Base-by-base conservation (phyloP, 179 eudicot species). In the Spinacia oleracea region DNA sequence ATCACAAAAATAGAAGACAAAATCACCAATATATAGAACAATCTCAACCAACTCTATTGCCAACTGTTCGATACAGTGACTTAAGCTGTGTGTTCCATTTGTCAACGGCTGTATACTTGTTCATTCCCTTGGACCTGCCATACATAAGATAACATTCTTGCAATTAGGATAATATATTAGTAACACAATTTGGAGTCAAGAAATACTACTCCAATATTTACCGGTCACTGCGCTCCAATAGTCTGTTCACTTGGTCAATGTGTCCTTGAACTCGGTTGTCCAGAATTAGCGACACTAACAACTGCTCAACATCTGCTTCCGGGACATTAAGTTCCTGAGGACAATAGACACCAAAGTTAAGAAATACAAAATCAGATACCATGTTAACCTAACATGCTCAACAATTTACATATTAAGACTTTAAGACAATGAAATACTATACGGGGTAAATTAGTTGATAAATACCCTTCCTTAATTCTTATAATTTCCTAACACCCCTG, bases 231-330 rank as follows among this genome's bases (percentile, higher is more conserved):
- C 91, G 93, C 79, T 93, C 98, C 80, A 93, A 80, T 50, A 93
- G 89, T 79, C 86, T 87, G 81, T 96, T 96, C 83, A 93, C 97
- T 89, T 96, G 99, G 82, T 96, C 99, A 78, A 91, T 96, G 83
- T 96, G 98, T 23, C 99, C 99, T 71, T 89, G 93, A 72, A 96
- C 89, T 53, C 98, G 89, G 79, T 93, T 96, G 84, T 96, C 99
- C 89, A 96, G 77, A 56, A 96, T 93, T 11, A 93, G 88, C 5
- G 98, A 96, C 77, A 96, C 99, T 78, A 96, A 83, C 73, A 96
- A 82, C 80, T 88, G 91, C 83, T 92, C 99, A 23, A 93, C 98
- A 74, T 96, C 99, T 84, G 82, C 85, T 81, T 93, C 98, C 42
- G 98, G 98, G 70, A 95, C 97, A 78, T 96, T 93, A 75, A 96